A percentile compares a stretch with the other conserved stretches of the same genome.
phyloP scores from a whole-genome alignment of 331 rosid species.

The Stylosanthes scabra region DNA sequence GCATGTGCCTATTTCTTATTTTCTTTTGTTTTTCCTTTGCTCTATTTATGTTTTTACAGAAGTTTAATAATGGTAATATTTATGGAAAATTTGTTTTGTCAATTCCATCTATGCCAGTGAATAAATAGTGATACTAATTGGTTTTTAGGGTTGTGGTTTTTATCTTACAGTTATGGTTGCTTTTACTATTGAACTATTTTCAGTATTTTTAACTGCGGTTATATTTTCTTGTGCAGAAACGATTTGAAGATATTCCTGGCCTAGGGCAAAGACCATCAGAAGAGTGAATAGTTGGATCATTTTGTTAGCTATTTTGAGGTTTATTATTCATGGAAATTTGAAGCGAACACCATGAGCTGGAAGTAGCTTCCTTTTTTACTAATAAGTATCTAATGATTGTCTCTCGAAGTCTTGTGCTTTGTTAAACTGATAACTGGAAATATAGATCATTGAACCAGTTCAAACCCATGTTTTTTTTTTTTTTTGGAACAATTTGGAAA shows the following conservation, averaged over 20 bases:
- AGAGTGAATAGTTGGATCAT: slow-evolving; percentile 37
- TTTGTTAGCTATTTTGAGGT: slow-evolving; percentile 40
- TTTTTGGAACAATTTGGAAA: background rate
- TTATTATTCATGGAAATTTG: slow-evolving; percentile 44
- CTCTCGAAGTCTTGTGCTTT: slow-evolving; percentile 33
- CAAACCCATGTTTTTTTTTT: slow-evolving; percentile 15
- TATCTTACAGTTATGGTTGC: background rate
- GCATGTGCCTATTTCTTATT: slow-evolving; percentile 2
- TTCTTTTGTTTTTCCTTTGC: background rate
- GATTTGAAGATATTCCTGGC: slow-evolving; percentile 58
- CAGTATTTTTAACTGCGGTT: background rate
- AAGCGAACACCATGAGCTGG: slow-evolving; percentile 35
- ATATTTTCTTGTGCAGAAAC: slow-evolving; percentile 46
- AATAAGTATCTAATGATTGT: slow-evolving; percentile 46
- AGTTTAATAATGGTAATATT: background rate
- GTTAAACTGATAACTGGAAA: slow-evolving; percentile 24
- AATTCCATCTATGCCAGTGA: slow-evolving; percentile 3
- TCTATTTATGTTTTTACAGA: background rate
- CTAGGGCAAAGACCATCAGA: slow-evolving; percentile 56
- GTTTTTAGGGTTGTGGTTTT: slow-evolving; percentile 5
- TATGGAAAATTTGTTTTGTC: background rate
- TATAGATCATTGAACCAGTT: slow-evolving; percentile 31
- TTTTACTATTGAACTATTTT: background rate
- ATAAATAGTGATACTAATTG: background rate
- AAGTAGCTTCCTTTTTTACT: slow-evolving; percentile 44